Base-by-base conservation (phyloP, 1,284 basidiomycete genomes). In the Thecaphora thlaspeos region DNA sequence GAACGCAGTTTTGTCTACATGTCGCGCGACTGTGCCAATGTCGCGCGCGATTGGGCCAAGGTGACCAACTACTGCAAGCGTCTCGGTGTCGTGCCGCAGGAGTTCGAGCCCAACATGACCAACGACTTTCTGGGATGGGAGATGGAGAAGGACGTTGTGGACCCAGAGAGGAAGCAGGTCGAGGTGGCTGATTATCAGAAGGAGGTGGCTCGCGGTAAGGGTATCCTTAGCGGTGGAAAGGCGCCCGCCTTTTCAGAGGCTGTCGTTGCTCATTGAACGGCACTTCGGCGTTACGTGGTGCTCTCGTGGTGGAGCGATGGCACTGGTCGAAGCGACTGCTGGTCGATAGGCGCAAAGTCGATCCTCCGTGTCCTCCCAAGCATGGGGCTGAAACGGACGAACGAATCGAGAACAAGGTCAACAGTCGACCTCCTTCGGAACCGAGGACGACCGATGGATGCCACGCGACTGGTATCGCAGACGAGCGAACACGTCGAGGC, bases 11-110 rank as follows among this genome's bases (percentile, higher is more conserved):
- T 78, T 51, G 76, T 73, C 26, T 80, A 79, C 68, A 74, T 80
- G 73, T 75, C 71, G 30, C 55, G 56, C 10, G 79, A 80, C 58
- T 65, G 61, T 23, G 66, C 68, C 26, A 71, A 71, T 40, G 69
- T 52, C 46, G 42, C 41, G 51, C 60, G 55, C 42, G 71, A 74
- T 49, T 74, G 70, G 70, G 48, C 50, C 48, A 74, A 78, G 70
- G 76, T 78, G 43, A 78, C 75, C 50, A 70, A 68, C 53, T 79
- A 79, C 64, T 77, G 70, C 58, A 78, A 79, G 62, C 67, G 79
- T 19, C 75, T 80, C n/a, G 71, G 71, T 12, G 71, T 80, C 46
- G 73, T 80, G 38, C 56, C 55, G 18, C 49, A 57, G 2, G 62
- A 59, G 43, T 80, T 80, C 49, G 58, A 72, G 53, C 70, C 70